A percentile compares a stretch with the other conserved stretches of the same genome.
These are phyloP conservation scores for Sicyos edulis DNA, from an alignment of 306 rosid species.

Conservation along the genomic window DNA sequence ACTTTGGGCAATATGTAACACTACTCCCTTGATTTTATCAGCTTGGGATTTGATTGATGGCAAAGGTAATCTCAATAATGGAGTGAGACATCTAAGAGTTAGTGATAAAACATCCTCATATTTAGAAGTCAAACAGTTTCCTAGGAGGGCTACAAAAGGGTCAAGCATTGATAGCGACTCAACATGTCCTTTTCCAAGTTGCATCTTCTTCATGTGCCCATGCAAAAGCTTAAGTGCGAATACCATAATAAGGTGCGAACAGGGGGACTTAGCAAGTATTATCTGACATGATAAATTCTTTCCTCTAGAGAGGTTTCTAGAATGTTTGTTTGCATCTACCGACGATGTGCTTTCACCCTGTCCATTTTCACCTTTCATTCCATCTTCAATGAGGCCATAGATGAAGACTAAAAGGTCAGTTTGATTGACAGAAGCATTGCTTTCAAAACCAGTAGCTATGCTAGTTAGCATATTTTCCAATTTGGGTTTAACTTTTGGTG, in stretches of 20 bases:
- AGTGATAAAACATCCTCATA: conserved; percentile 81
- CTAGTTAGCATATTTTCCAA: conserved; percentile 69
- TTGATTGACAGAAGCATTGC: conserved; percentile 71
- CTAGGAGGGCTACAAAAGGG: conserved; percentile 63
- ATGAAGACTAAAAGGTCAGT: conserved; percentile 61
- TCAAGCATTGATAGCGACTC: conserved; percentile 52
- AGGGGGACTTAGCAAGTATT: conserved; percentile 42
- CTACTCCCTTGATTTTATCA: conserved; percentile 54
- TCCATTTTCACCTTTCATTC: conserved; percentile 49
- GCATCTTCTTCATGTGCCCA: conserved; percentile 55
- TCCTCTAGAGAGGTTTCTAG: conserved; percentile 28
- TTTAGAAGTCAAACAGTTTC: conserved; percentile 58
- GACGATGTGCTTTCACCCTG: conserved; percentile 32
- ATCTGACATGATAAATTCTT: conserved; percentile 34
- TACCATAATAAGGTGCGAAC: conserved; percentile 70
- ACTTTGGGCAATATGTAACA: conserved; percentile 63
- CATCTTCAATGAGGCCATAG: conserved; percentile 69
- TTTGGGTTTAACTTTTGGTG: conserved; percentile 60
- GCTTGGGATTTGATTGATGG: conserved; percentile 69
- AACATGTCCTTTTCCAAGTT: conserved; percentile 38
- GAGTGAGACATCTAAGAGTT: conserved; percentile 68
- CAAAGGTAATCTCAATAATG: conserved; percentile 61
- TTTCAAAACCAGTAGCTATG: conserved; percentile 78
- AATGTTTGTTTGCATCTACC: conserved; percentile 27
- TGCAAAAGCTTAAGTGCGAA: conserved; percentile 74